phyloP scores from a whole-genome alignment of 106 monocot species.

The Ottelia alismoides region DNA sequence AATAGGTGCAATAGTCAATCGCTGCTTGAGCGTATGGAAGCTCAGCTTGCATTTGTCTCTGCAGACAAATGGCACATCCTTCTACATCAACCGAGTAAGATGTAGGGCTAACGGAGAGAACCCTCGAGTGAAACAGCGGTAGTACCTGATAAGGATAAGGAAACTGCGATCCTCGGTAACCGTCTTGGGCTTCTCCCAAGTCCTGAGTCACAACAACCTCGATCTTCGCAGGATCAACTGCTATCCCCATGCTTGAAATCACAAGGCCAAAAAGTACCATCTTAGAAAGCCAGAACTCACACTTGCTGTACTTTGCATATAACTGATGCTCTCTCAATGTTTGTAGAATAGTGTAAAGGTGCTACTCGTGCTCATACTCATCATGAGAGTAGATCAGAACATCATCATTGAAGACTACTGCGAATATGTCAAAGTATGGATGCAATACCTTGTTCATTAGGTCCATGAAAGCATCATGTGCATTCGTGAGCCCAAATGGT shows the following conservation, averaged over 20 bases:
- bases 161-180: too few species aligned
- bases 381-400: neutral
- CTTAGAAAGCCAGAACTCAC: neutral
- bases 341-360: neutral
- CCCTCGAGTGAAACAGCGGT: too few species aligned
- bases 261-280: neutral
- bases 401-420: neutral
- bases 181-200: too few species aligned
- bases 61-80: too few species aligned
- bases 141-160: too few species aligned
- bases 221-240: neutral
- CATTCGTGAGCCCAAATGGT: neutral
- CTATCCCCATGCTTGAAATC: neutral
- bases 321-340: neutral
- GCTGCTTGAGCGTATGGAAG: too few species aligned
- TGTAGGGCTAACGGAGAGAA: too few species aligned
- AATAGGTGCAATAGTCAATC: too few species aligned
- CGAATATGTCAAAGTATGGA: neutral
- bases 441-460: neutral
- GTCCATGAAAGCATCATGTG: neutral
- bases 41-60: too few species aligned
- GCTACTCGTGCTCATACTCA: neutral
- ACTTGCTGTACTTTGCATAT: neutral
- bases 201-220: too few species aligned
- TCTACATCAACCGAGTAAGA: too few species aligned